A percentile compares a stretch with the other conserved stretches of the same genome.
These are phyloP conservation scores for Gaillardinia entomophila DNA, from an alignment of 805 yeast species.

Conservation along the genomic window DNA sequence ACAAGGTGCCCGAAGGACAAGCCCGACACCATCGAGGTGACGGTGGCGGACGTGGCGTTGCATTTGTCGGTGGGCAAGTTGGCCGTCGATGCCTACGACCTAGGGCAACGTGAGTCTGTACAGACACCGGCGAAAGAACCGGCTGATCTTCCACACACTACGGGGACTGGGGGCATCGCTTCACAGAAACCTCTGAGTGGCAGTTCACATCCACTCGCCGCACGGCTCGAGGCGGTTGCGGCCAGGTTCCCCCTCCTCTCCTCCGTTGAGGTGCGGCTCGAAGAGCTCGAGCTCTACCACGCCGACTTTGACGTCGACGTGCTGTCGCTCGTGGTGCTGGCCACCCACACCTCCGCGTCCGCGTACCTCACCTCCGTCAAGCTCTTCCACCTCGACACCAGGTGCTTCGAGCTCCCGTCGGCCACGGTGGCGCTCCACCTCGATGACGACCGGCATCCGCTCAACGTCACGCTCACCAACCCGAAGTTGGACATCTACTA, in stretches of 20 bases:
- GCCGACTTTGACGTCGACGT: conserved; percentile 10
- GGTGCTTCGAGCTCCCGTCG: conserved; percentile 32
- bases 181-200: no score
- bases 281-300: conserved; percentile 18
- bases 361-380: conserved; percentile 23
- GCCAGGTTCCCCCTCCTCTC: conserved; percentile 3
- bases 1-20: background rate
- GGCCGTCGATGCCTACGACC: no score
- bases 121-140: no score
- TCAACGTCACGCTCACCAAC: conserved; percentile 21
- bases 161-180: no score
- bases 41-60: background rate
- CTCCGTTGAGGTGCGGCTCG: conserved; percentile 14
- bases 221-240: no score
- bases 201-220: no score
- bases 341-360: conserved; percentile 3
- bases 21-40: background rate
- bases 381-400: conserved; percentile 21
- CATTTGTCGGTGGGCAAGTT: background rate
- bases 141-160: no score
- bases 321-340: conserved; percentile 10
- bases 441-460: no score
- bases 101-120: no score
- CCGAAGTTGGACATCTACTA: conserved; percentile 32
- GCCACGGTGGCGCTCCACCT: conserved; percentile 17